Percentiles rank a stretch among this genome's conserved stretches.
Conservation (phyloP, 176 grass and related monocot genomes). For the Carex scoparia region DNA sequence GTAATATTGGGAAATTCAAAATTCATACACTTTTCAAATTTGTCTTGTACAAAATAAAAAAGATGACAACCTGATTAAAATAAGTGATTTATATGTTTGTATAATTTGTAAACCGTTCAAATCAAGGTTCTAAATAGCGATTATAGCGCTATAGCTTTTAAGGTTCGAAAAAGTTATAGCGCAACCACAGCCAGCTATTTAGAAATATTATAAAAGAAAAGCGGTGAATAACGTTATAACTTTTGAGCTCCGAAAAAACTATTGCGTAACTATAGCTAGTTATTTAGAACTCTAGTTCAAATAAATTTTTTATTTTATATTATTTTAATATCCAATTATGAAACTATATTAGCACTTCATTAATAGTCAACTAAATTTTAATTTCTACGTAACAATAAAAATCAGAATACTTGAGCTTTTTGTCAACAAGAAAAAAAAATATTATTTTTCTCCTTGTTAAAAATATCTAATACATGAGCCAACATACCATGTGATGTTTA, state of each 20-base stretch:
- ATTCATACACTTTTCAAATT: not conserved
- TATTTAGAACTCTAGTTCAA: no score
- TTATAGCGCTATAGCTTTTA: no score
- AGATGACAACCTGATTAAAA: not conserved
- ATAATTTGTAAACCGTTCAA: not conserved
- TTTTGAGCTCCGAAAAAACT: no score
- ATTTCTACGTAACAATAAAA: not conserved
- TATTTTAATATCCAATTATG: not conserved
- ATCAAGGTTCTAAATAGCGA: not conserved
- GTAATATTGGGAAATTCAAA: not conserved
- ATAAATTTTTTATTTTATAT: no score
- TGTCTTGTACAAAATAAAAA: not conserved
- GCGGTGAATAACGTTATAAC: no score
- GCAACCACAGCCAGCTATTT: no score
- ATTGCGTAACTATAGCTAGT: no score
- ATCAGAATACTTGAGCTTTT: not conserved
- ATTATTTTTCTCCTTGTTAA: not conserved
- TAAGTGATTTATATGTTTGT: not conserved
- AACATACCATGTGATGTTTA: constrained; percentile 25
- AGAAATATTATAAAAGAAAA: no score
- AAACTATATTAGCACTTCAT: not conserved
- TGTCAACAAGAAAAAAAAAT: not conserved
- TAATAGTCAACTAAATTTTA: not conserved
- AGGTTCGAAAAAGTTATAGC: no score
- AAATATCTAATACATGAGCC: not conserved